Percentiles rank a stretch among this genome's conserved stretches.
These are phyloP conservation scores for Boletus tomentosulus DNA, from an alignment of 768 basidiomycete genomes.

Conservation along the genomic window DNA sequence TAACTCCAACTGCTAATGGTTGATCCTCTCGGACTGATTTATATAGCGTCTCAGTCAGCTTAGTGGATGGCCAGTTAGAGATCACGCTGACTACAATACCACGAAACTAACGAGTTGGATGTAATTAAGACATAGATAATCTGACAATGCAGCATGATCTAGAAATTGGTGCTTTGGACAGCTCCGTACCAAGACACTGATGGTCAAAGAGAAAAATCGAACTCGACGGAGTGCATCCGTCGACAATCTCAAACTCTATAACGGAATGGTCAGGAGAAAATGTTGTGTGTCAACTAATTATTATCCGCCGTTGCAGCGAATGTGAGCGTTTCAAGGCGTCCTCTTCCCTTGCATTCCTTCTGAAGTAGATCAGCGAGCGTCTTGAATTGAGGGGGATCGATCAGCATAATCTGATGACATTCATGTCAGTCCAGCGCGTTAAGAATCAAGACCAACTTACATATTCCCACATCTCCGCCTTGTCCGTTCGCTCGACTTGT, in stretches of 20 bases:
- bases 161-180: not conserved
- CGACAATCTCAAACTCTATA: too few relatives aligned
- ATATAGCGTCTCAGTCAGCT: slow-evolving; percentile 18
- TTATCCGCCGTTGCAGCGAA: slow-evolving; percentile 57
- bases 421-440: slow-evolving; percentile 8
- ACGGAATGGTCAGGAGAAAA: not conserved
- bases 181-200: not conserved
- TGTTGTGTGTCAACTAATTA: slow-evolving; percentile 6
- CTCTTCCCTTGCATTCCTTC: slow-evolving; percentile 85
- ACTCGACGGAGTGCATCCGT: too few relatives aligned
- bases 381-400: slow-evolving; percentile 90
- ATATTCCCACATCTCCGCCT: slow-evolving; percentile 78
- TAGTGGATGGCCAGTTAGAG: slow-evolving; percentile 21
- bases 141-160: not conserved
- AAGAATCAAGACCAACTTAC: slow-evolving; percentile 44
- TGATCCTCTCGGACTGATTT: not conserved
- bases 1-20: not conserved
- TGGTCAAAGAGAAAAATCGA: not conserved
- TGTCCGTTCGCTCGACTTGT: slow-evolving; percentile 80
- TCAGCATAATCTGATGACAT: slow-evolving; percentile 70
- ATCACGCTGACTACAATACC: slow-evolving; percentile 11
- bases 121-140: not conserved
- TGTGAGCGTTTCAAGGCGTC: slow-evolving; percentile 78
- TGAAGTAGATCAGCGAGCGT: slow-evolving; percentile 86
- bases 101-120: slow-evolving; percentile 9